Base-by-base conservation (phyloP, 176 grass and related monocot genomes). In the Cenchrus americanus region DNA sequence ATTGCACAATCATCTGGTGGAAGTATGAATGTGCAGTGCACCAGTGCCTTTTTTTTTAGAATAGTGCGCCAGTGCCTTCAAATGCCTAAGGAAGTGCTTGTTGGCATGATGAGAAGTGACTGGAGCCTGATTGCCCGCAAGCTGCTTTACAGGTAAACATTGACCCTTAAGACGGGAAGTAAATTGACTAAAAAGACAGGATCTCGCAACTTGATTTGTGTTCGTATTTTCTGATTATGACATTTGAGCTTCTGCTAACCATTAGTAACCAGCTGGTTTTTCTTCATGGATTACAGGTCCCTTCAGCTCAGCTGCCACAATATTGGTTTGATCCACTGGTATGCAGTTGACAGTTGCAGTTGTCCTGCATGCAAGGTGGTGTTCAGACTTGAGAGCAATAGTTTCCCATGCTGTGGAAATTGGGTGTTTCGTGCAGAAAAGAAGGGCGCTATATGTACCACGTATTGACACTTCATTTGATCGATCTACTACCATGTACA, bases 1-100 rank as follows among this genome's bases (percentile, higher is more conserved):
- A 75, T 71, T 98, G 89, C 91, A 98, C 76, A 95, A 93, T 82
- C 66, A 86, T 71, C 76, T 98, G 43, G 37, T 41, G 47, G 77
- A 93, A 81, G 50, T 47, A 76, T 95, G 92, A 82, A 53, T 78
- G 12, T 14, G n/a, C 0, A 11, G 58, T 37, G 34, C 34, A 3
- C 34, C 34, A 37, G 34, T 78, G 23, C 12, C 8, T 78, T 73
- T 30, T 30, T 30, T 30, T 30, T 30, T 30, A 30, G 27, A 30
- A 2, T 30, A 11, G 58, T 37, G 34, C 34, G 34, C 34, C 34
- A 37, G 34, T 78, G 23, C 12, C 8, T 78, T 73, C 6, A 15
- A 86, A 50, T 68, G 53, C 5, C 50, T 64, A 46, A 42, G 50
- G 14, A 81, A 44, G n/a, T 47, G 52, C 34, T 50, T 80, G 7